These are phyloP conservation scores for Geotrichum europaeum DNA, from an alignment of 1,139 yeast species.

Conservation along the genomic window DNA sequence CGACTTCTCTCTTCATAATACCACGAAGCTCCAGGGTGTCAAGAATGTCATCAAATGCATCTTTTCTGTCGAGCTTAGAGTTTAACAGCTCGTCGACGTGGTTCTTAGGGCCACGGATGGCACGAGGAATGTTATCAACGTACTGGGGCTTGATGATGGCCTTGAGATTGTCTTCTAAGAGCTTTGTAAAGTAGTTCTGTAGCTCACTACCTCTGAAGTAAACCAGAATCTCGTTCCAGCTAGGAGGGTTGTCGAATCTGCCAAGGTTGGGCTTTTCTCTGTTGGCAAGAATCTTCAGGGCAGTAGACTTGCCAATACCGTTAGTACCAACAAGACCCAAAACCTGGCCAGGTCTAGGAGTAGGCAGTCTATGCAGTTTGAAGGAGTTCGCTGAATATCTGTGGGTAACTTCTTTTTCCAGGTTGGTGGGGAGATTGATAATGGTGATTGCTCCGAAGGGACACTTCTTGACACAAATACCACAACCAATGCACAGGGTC, in stretches of 20 bases:
- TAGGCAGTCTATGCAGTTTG: slow-evolving; percentile 93
- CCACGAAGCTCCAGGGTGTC: slow-evolving; percentile 65
- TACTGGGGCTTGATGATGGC: slow-evolving; percentile 97
- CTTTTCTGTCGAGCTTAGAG: slow-evolving; percentile 64
- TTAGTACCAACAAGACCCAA: slow-evolving; percentile 96
- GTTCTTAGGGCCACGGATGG: slow-evolving; percentile 83
- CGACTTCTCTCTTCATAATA: slow-evolving; percentile 77
- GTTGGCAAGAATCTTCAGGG: slow-evolving; percentile 94
- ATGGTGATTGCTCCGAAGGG: slow-evolving; percentile 96
- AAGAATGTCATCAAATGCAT: slow-evolving; percentile 55
- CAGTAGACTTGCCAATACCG: slow-evolving; percentile 99
- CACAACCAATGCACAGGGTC: slow-evolving; percentile 95
- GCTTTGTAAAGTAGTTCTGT: slow-evolving; percentile 91
- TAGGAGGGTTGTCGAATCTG: slow-evolving; percentile 89
- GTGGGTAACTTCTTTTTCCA: slow-evolving; percentile 88
- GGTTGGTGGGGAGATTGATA: slow-evolving; percentile 91
- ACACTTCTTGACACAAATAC: slow-evolving; percentile 97
- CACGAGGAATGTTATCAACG: slow-evolving; percentile 94
- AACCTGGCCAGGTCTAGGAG: slow-evolving; percentile 98
- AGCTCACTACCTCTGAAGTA: slow-evolving; percentile 95
- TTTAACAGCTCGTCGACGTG: slow-evolving; percentile 80
- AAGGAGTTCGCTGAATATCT: slow-evolving; percentile 97
- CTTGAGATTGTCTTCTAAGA: slow-evolving; percentile 86
- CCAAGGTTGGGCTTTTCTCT: slow-evolving; percentile 97
- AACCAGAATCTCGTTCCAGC: slow-evolving; percentile 88